Evolutionary conservation across 108 stramenopile genomes (phyloP), one percentile per base, ranked within the genome.

Genomic region (Epithemia pelagica): DNA sequence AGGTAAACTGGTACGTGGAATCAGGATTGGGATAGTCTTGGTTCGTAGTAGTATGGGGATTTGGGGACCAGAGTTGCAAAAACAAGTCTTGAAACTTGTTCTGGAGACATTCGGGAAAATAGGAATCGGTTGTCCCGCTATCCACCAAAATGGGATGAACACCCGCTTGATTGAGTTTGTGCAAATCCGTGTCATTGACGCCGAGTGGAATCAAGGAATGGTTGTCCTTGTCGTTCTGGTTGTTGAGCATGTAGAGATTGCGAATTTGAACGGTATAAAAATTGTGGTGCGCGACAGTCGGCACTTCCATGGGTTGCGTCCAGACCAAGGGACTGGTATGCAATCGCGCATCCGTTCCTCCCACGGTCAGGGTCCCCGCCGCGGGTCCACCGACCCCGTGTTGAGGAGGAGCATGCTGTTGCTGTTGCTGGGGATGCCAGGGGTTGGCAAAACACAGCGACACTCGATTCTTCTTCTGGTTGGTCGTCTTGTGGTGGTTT

Each of bases 101-200:
- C 21, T 56, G 32, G 22, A 84, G 61, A 19, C 31, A 52, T 37
- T 23, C 30, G 28, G 74, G 77, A 30, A 89, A 76, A 63, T 93
- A 92, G 15, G 92, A 90, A 70, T 91, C 91, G 24, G 95, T 96
- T 1, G 95, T 92, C 28, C 95, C 95, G 59, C 66, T 70, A 74
- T 96, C 95, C 21, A 96, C 87, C 69, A 96, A 92, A 60, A 84
- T 81, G 10, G n/a, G n/a, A n/a, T n/a, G n/a, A n/a, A n/a, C n/a
- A n/a, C n/a, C n/a, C 24, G 77, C 82, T 10, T 33, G 32, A 54
- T 74, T 78, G 29, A 81, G 28, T n/a, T n/a, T n/a, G n/a, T n/a
- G n/a, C n/a, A n/a, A n/a, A 37, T n/a, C 22, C 2, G 30, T 23
- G 61, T 64, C 57, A 23, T 23, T 51, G 2, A 64, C 22, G 62